Conservation (phyloP, 495 filamentous ascomycete species). For the Penicillium longicatenatum region DNA sequence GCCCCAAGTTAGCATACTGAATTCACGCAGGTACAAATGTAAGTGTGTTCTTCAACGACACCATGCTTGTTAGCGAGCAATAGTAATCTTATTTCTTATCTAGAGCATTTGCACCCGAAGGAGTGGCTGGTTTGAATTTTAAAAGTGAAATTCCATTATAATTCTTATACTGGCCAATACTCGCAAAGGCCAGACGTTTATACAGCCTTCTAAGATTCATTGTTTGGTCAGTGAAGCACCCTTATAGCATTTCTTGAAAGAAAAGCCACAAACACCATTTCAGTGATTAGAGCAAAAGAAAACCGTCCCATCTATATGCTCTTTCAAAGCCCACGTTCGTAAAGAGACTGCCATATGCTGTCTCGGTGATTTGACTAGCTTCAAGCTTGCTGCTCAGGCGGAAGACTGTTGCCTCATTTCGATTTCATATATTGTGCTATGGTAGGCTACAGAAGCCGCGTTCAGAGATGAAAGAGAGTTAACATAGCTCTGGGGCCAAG, state of each 20-base stretch:
- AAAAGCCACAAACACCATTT: background rate
- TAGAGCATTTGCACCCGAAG: background rate
- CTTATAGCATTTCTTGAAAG: background rate
- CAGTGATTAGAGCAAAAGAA: too few species aligned
- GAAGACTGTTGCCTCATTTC: too few species aligned
- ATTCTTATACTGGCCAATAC: background rate
- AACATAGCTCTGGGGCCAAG: too few species aligned
- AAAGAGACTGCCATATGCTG: too few species aligned
- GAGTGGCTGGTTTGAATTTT: slow-evolving; percentile 1
- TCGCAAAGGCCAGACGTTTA: slow-evolving; percentile 1
- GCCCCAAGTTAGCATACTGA: background rate
- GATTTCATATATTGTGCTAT: too few species aligned
- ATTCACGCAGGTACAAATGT: background rate
- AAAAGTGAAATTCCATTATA: slow-evolving; percentile 2
- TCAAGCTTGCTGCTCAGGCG: too few species aligned
- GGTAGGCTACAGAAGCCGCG: too few species aligned
- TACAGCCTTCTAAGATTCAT: background rate
- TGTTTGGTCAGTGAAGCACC: background rate
- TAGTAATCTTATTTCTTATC: background rate
- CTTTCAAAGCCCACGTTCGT: too few species aligned
- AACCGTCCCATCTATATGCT: too few species aligned
- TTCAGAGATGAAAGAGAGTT: too few species aligned
- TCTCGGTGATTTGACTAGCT: too few species aligned
- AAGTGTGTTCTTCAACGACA: background rate
- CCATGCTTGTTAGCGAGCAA: slow-evolving; percentile 1